These are phyloP conservation scores for Penicillium soppii DNA, from an alignment of 495 filamentous ascomycete species.

Conservation along the genomic window DNA sequence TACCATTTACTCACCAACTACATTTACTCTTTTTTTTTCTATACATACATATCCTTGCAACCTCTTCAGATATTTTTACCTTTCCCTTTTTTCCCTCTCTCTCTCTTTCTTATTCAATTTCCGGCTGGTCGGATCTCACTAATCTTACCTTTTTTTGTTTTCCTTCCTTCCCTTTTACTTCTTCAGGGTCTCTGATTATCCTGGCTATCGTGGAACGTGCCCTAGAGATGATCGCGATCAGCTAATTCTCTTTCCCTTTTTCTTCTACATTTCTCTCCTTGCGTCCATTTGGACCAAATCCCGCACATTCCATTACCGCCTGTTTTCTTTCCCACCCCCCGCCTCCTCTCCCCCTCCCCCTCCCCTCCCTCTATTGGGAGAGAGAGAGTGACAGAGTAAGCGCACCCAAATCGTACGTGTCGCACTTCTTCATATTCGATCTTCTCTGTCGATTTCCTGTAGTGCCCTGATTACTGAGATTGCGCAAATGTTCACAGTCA, in stretches of 20 bases:
- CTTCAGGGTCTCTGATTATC: slow-evolving; percentile 1
- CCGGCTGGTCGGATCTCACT: slow-evolving; percentile 6
- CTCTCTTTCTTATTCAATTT: neutral
- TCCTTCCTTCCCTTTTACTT: neutral
- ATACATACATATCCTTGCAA: neutral
- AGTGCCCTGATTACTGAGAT: slow-evolving; percentile 1
- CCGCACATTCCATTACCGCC: slow-evolving; percentile 21
- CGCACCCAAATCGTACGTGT: slow-evolving; percentile 23
- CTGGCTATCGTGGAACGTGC: slow-evolving; percentile 9
- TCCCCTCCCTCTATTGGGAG: neutral
- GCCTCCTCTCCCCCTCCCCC: neutral
- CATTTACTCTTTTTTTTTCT: neutral
- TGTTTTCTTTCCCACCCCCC: neutral
- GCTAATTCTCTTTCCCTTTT: slow-evolving; percentile 22
- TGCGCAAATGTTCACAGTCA: slow-evolving; percentile 27
- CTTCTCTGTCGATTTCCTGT: slow-evolving; percentile 10
- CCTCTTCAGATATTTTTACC: neutral
- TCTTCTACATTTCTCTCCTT: slow-evolving; percentile 11
- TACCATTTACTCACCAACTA: too few relatives aligned
- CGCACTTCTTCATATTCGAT: neutral
- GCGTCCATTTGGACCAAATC: slow-evolving; percentile 2
- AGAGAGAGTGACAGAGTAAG: neutral
- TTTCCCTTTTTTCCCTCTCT: slow-evolving; percentile 1
- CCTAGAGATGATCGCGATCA: slow-evolving; percentile 25
- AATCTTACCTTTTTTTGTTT: neutral